Percentiles rank a stretch among this genome's conserved stretches.
Evolutionary conservation across 345 rosid species (phyloP).

Genomic region (Gossypium thurberi): DNA sequence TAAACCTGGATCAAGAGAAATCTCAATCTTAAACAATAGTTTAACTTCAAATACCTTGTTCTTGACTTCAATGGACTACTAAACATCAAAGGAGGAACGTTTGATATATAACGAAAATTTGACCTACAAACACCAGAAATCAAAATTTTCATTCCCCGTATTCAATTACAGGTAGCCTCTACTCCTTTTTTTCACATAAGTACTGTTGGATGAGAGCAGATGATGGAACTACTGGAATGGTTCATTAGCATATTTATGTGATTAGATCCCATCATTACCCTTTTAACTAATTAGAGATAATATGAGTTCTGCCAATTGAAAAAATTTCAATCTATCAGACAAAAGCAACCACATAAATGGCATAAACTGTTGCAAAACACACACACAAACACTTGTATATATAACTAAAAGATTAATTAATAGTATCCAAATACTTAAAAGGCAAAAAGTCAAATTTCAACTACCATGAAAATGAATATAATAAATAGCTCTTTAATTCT

Average conservation of each 20-base stretch:
- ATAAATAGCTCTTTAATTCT: neutral
- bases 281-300: neutral
- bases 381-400: neutral
- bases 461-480: neutral
- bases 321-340: neutral
- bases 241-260: neutral
- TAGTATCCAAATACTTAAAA: neutral
- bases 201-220: neutral
- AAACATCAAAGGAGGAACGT: neutral
- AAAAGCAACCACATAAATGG: neutral
- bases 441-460: neutral
- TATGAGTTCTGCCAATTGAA: neutral
- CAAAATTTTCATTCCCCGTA: too few species aligned
- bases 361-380: neutral
- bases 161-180: neutral
- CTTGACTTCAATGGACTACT: neutral
- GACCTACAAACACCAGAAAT: neutral
- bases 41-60: neutral
- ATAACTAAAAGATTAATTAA: neutral
- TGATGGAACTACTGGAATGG: neutral
- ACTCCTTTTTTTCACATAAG: neutral
- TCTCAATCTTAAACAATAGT: neutral
- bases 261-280: neutral
- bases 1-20: slow-evolving; percentile 49
- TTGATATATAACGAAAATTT: neutral